Evolutionary conservation across 495 filamentous ascomycete species (phyloP).

Genomic region (Apiosordaria backusii): DNA sequence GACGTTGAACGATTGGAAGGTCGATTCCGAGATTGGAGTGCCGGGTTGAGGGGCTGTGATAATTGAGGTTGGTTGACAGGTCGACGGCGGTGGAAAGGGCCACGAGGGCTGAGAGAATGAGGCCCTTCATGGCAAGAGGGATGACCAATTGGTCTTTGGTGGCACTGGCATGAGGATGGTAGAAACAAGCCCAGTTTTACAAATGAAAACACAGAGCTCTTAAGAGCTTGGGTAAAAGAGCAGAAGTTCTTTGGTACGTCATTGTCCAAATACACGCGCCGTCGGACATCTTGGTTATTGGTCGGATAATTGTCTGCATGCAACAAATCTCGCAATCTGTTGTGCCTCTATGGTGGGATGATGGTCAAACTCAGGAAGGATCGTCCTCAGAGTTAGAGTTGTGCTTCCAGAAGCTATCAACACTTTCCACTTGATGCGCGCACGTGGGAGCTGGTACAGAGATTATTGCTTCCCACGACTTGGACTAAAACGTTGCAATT

Average conservation of each 20-base stretch:
- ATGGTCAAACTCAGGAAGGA: not conserved
- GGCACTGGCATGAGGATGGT: not conserved
- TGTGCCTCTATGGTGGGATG: not conserved
- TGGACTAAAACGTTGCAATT: not conserved
- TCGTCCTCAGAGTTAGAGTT: not conserved
- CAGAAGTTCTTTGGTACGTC: not conserved
- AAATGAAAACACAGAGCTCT: not conserved
- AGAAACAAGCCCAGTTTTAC: not conserved
- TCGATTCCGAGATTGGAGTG: slow-evolving; percentile 50
- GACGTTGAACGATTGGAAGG: slow-evolving; percentile 40
- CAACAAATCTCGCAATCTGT: not conserved
- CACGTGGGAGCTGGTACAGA: not conserved
- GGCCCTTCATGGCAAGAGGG: not conserved
- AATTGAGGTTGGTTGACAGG: slow-evolving; percentile 51
- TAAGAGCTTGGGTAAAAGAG: too few relatives aligned
- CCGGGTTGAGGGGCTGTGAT: slow-evolving; percentile 55
- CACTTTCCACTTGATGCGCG: not conserved
- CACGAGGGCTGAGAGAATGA: not conserved
- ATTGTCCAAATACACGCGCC: not conserved
- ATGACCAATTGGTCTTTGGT: not conserved
- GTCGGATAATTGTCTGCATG: not conserved
- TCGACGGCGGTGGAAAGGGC: not conserved
- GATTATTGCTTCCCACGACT: not conserved
- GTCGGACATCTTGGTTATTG: not conserved
- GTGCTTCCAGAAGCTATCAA: not conserved